These are phyloP conservation scores for Prunus persica DNA, from an alignment of 306 rosid genomes.

Conservation along the genomic window DNA sequence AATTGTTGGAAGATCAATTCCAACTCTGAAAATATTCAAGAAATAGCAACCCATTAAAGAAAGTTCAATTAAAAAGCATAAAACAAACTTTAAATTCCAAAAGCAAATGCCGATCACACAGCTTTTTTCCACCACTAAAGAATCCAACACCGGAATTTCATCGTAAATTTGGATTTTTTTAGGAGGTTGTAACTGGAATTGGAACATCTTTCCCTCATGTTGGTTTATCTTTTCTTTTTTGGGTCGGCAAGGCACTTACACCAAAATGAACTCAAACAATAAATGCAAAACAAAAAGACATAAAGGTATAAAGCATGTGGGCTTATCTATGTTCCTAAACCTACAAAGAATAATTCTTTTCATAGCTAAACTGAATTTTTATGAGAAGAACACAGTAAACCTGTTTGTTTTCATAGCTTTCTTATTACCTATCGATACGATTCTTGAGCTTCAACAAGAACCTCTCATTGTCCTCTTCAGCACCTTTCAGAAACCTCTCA, in stretches of 20 bases:
- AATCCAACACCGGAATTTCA: too few relatives aligned
- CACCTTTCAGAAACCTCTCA: constrained; percentile 27
- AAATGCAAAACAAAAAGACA: too few relatives aligned
- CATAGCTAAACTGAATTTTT: not conserved
- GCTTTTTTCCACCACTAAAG: too few relatives aligned
- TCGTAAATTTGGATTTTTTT: not conserved
- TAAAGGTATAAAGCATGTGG: too few relatives aligned
- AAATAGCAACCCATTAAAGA: not conserved
- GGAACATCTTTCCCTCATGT: too few relatives aligned
- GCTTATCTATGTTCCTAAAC: not conserved
- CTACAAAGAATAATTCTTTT: not conserved
- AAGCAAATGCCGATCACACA: too few relatives aligned
- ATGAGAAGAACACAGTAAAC: not conserved
- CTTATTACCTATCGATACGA: constrained; percentile 59
- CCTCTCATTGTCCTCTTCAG: constrained; percentile 37
- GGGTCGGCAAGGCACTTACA: too few relatives aligned
- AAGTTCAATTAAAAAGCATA: not conserved
- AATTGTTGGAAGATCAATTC: constrained; percentile 49
- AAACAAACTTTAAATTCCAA: not conserved
- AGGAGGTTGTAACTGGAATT: not conserved
- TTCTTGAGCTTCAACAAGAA: constrained; percentile 52
- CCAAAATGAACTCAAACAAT: too few relatives aligned
- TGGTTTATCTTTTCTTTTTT: too few relatives aligned
- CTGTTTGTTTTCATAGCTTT: too few relatives aligned
- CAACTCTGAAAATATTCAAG: constrained; percentile 44